Evolutionary conservation across 805 yeast genomes (phyloP).

Genomic region (Candida ortonii): DNA sequence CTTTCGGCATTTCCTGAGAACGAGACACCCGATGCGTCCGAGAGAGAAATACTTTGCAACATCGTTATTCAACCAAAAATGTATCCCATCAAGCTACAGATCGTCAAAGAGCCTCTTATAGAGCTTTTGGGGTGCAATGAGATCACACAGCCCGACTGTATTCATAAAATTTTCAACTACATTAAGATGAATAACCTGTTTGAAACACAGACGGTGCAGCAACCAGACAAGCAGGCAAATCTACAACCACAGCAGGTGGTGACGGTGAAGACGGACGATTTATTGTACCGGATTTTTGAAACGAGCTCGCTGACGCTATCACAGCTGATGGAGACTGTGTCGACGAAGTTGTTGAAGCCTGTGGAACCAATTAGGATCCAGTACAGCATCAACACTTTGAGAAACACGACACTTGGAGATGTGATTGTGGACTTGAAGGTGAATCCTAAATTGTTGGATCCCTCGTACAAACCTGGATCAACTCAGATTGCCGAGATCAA

Average conservation of each 20-base stretch:
- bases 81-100: constrained; percentile 61
- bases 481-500: constrained; percentile 40
- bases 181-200: constrained; percentile 36
- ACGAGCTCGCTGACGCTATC: constrained; percentile 60
- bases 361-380: constrained; percentile 75
- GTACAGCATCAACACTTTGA: constrained; percentile 73
- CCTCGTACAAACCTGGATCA: constrained; percentile 37
- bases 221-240: constrained; percentile 19
- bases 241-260: constrained; percentile 26
- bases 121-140: constrained; percentile 72
- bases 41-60: constrained; percentile 57
- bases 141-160: constrained; percentile 79
- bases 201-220: constrained; percentile 30
- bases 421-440: constrained; percentile 73
- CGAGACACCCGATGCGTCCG: constrained; percentile 22
- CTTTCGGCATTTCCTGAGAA: constrained; percentile 22
- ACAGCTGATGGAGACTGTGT: constrained; percentile 65
- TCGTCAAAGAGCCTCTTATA: constrained; percentile 61
- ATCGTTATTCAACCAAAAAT: constrained; percentile 82
- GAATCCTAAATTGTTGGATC: constrained; percentile 34
- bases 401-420: constrained; percentile 78
- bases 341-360: constrained; percentile 68
- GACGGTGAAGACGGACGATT: constrained; percentile 40
- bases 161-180: constrained; percentile 39
- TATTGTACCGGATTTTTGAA: constrained; percentile 44